Evolutionary conservation across 371 early-diverging fungal genomes (phyloP).

Genomic region (Sporodiniella umbellata): DNA sequence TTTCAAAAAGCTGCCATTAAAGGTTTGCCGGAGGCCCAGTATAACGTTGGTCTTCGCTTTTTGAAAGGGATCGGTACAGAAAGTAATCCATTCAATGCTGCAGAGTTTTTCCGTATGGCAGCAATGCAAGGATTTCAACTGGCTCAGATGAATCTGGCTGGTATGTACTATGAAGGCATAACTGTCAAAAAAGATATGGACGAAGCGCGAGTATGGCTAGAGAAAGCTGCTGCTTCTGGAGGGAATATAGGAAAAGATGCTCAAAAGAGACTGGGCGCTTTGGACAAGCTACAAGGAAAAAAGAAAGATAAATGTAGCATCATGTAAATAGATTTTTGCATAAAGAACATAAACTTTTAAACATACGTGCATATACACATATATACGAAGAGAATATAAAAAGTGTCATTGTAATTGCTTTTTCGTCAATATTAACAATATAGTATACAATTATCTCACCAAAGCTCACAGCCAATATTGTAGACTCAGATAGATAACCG

Average conservation of each 20-base stretch:
- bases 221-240: slow-evolving; percentile 28
- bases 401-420: too few relatives aligned
- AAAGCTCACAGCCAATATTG: too few relatives aligned
- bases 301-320: slow-evolving; percentile 27
- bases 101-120: slow-evolving; percentile 47
- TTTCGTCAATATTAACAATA: too few relatives aligned
- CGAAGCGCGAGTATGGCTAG: slow-evolving; percentile 29
- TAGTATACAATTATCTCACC: too few relatives aligned
- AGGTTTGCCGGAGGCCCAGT: slow-evolving; percentile 48
- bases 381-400: too few relatives aligned
- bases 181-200: slow-evolving; percentile 36
- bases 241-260: slow-evolving; percentile 47
- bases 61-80: slow-evolving; percentile 44
- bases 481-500: too few relatives aligned
- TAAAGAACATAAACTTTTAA: background rate
- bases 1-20: slow-evolving; percentile 49
- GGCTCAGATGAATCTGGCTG: slow-evolving; percentile 42
- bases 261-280: slow-evolving; percentile 26
- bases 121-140: slow-evolving; percentile 42
- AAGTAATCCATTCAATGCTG: slow-evolving; percentile 36
- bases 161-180: slow-evolving; percentile 45
- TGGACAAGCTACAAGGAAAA: slow-evolving; percentile 20
- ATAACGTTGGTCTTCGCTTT: slow-evolving; percentile 41
- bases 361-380: too few relatives aligned
- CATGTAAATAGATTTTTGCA: slow-evolving; percentile 23